Base-by-base conservation (phyloP, 257 asterid genomes). In the Fraxinus cuspidata region DNA sequence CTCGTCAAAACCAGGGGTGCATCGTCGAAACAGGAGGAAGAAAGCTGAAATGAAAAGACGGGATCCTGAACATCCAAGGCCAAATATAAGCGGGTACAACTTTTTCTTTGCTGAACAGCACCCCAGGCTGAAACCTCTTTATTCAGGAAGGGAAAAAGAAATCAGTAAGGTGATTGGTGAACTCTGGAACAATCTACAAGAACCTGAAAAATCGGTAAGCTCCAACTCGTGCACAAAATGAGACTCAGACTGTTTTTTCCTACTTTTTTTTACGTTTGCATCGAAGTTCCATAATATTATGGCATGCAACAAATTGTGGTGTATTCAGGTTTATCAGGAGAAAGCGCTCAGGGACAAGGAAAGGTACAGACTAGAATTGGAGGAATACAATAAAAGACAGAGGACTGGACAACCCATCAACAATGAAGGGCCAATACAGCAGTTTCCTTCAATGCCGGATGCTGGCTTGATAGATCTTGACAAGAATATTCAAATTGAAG, bases 51-150 rank as follows among this genome's bases (percentile, higher is more conserved):
- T 88, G 16, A 80, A 82, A 73, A 93, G 79, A 84, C 71, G 96
- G 75, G 98, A 95, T 76, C 99, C 99, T 0, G 82, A 84, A n/a
- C 96, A 88, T 81, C 99, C 99, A 0, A 95, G 92, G 84, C 91
- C 97, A n/a, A 95, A 90, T 53, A 71, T 97, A 83, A 95, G 99
- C 11, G 98, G 97, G 0, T 95, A 95, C 81, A 95, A 93, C 74
- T 95, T 91, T 78, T 95, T 93, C 96, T 95, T 95, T 9, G 93
- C 96, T 0, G 97, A 93, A 73, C 96, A 95, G 84, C 97, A 93
- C 37, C 88, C 92, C 1, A 86, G 85, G 86, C 88, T 95, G 37
- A 95, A 90, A 77, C 94, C 90, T 3, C 91, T 82, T 49, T 82
- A 90, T 69, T 88, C 87, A 21, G 97, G 97, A 1, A 89, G 82